These are phyloP conservation scores for Coffea canephora DNA, from an alignment of 257 asterid species.

Conservation along the genomic window DNA sequence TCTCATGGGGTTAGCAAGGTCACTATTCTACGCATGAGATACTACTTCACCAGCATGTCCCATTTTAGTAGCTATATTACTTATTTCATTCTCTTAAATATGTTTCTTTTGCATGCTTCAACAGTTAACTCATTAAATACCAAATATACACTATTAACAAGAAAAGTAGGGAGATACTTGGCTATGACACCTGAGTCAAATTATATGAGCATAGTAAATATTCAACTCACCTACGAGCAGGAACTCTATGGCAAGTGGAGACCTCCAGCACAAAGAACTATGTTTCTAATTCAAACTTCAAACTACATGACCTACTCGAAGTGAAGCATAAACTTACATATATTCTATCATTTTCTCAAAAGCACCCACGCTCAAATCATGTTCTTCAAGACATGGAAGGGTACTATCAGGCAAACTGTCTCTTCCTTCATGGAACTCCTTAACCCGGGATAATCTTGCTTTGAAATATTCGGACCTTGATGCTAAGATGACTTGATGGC, in stretches of 20 bases:
- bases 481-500: constrained; percentile 89
- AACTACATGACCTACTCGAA: background rate
- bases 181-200: background rate
- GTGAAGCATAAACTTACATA: constrained; percentile 49
- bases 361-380: constrained; percentile 70
- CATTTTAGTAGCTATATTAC: too few relatives aligned
- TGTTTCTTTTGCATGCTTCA: too few relatives aligned
- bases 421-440: constrained; percentile 58
- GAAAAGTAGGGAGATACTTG: background rate
- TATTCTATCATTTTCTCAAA: constrained; percentile 90
- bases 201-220: background rate
- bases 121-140: too few relatives aligned
- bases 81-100: too few relatives aligned
- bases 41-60: too few relatives aligned
- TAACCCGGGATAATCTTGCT: constrained; percentile 81
- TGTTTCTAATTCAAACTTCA: background rate
- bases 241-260: background rate
- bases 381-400: constrained; percentile 82
- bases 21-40: too few relatives aligned
- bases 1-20: too few relatives aligned
- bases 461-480: constrained; percentile 90
- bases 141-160: background rate
- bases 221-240: background rate
- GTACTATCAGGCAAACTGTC: constrained; percentile 38
- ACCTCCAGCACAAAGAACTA: background rate